Evolutionary conservation across 352 stramenopile species (phyloP).

Genomic region (Phytophthora quininea): DNA sequence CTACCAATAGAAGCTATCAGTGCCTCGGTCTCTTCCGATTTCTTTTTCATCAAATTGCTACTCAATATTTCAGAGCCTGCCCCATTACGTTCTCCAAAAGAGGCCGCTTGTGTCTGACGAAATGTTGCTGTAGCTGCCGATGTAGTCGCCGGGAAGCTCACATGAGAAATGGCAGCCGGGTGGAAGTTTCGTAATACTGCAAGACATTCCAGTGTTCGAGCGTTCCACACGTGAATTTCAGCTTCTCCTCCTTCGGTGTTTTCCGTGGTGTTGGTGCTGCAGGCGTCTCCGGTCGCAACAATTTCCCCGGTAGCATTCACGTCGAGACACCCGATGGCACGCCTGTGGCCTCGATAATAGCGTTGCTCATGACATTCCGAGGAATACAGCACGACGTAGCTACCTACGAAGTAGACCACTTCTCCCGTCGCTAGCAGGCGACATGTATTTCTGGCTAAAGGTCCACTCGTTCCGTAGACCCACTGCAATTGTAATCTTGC

Average conservation of each 20-base stretch:
- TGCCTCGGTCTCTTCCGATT: constrained; percentile 56
- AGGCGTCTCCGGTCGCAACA: constrained; percentile 63
- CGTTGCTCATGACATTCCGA: constrained; percentile 61
- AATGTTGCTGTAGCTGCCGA: constrained; percentile 51
- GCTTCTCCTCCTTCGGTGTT: constrained; percentile 2
- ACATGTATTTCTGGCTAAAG: constrained; percentile 53
- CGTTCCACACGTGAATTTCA: constrained; percentile 81
- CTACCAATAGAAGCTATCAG: constrained; percentile 67
- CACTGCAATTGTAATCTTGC: constrained; percentile 77
- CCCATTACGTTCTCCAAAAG: constrained; percentile 35
- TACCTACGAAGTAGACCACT: constrained; percentile 75
- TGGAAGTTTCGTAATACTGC: constrained; percentile 73
- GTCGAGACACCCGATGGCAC: constrained; percentile 65
- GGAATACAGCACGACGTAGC: constrained; percentile 80
- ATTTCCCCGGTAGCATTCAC: constrained; percentile 62
- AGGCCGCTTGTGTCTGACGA: constrained; percentile 35
- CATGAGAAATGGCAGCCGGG: constrained; percentile 49
- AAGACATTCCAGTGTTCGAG: constrained; percentile 67
- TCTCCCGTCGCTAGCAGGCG: constrained; percentile 60
- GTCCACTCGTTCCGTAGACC: constrained; percentile 72
- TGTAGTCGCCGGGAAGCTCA: constrained; percentile 62
- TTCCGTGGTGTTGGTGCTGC: constrained; percentile 3
- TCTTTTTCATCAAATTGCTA: constrained; percentile 59
- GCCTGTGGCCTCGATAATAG: constrained; percentile 71
- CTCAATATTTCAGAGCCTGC: constrained; percentile 36